Evolutionary conservation across 257 asterid species (phyloP), one percentile per base, ranked within the genome.

Genomic region (Vinca minor): DNA sequence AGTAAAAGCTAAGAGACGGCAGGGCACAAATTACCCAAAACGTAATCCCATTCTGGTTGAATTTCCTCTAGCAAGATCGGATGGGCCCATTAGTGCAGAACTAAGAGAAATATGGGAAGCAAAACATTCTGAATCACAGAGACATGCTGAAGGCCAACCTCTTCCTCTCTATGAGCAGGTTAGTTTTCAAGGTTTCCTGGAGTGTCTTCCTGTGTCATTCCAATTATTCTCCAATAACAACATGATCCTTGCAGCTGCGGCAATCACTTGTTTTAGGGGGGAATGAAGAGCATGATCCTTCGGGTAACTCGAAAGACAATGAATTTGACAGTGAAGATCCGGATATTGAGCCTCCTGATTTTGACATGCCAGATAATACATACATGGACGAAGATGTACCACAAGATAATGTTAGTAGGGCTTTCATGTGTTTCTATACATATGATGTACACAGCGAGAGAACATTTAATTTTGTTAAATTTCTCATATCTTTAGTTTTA

Each of bases 141-240:
- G 66, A 49, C 62, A 18, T 54, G 79, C 71, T 5, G 74, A 69
- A 59, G 58, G 85, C 25, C 73, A 78, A 57, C 62, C 93, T 71
- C 81, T 68, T 58, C 34, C 89, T 25, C 72, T 77, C 39, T 92
- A 85, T 69, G 97, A 87, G 74, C 84, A 85, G 96, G 96, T 91
- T 73, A 2, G 49, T 56, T 76, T 41, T 44, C 46, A 41, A 14
- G 36, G 41, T 44, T 28, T 29, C 2, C 39, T 38, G 35, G 21
- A 14, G 26, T 41, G 17, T 62, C 25, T 60, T 41, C 48, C 20
- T 12, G n/a, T 12, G 32, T 36, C 17, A 12, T 54, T 32, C 25
- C 23, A 15, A 13, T 35, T 35, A 23, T 38, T 59, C 46, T 5
- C 0, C 34, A 12, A 17, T 32, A 32, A 54, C 45, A 52, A 69